Percentiles rank a stretch among this genome's conserved stretches.
Conservation (phyloP, 2,329 filamentous ascomycete genomes). For the Rutstroemia sp. region DNA sequence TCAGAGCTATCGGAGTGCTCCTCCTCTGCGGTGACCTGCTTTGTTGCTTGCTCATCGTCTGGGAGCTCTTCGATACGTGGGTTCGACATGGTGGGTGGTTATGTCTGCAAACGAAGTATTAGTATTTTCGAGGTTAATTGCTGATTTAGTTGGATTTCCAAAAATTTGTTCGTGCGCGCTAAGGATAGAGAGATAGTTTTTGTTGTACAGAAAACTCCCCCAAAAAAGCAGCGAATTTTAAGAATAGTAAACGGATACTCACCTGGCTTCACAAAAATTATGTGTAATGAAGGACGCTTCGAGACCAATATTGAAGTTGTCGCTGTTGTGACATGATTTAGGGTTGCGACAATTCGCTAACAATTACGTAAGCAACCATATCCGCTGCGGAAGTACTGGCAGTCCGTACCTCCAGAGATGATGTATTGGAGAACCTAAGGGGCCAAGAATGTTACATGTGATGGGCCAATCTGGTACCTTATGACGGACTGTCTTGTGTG, state of each 20-base stretch:
- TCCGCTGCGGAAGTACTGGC: background rate
- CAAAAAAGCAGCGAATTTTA: background rate
- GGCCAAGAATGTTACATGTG: no score
- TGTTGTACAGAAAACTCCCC: background rate
- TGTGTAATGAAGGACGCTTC: conserved; percentile 6
- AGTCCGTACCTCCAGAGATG: no score
- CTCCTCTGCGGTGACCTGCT: conserved; percentile 67
- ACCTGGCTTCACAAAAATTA: conserved; percentile 13
- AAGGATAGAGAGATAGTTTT: conserved; percentile 2
- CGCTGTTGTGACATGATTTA: conserved; percentile 11
- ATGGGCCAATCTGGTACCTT: no score
- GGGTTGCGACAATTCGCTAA: conserved; percentile 22
- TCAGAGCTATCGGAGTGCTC: conserved; percentile 63
- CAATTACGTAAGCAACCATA: conserved; percentile 12
- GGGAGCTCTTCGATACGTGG: conserved; percentile 96
- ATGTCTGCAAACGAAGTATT: conserved; percentile 25
- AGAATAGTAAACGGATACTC: conserved; percentile 10
- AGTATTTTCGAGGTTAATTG: conserved; percentile 16
- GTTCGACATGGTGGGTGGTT: conserved; percentile 75
- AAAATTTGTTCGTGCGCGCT: conserved; percentile 24
- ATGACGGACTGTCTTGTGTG: no score
- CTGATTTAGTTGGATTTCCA: conserved; percentile 13
- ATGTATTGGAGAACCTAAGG: background rate
- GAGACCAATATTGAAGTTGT: conserved; percentile 5
- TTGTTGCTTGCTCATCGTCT: conserved; percentile 74